Conservation (phyloP, 768 basidiomycete species). For the Suillus clintonianus region DNA sequence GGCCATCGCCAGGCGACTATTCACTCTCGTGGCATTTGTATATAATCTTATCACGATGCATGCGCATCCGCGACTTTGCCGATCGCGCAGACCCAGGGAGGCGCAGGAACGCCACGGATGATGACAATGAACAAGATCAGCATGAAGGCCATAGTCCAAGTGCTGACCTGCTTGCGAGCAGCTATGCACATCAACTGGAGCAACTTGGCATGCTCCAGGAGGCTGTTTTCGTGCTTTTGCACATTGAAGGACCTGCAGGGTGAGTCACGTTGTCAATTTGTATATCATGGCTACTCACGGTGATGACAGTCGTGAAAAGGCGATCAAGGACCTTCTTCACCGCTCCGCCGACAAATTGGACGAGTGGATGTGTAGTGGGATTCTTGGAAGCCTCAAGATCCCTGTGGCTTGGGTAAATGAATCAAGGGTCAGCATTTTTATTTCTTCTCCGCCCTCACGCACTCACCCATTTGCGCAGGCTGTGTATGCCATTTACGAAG, state of each 20-base stretch:
- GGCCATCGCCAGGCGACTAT: constrained; percentile 74
- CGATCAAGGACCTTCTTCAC: constrained; percentile 77
- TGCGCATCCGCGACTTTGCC: constrained; percentile 84
- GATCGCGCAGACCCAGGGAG: constrained; percentile 63
- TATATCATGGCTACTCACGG: constrained; percentile 9
- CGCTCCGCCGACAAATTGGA: constrained; percentile 68
- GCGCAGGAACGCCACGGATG: constrained; percentile 35
- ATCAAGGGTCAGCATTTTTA: constrained; percentile 65
- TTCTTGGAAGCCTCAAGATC: constrained; percentile 76
- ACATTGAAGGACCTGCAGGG: constrained; percentile 82
- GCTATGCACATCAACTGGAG: constrained; percentile 89
- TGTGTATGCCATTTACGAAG: constrained; percentile 58
- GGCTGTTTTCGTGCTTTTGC: constrained; percentile 86
- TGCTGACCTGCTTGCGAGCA: constrained; percentile 80
- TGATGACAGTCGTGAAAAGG: constrained; percentile 68
- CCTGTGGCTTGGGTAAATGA: constrained; percentile 89
- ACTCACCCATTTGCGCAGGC: constrained; percentile 47
- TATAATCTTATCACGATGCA: constrained; percentile 79
- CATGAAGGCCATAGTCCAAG: constrained; percentile 79
- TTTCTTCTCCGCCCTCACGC: neutral
- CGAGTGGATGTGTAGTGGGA: constrained; percentile 71
- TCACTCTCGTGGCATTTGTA: constrained; percentile 93
- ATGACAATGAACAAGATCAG: constrained; percentile 44
- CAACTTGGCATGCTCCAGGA: constrained; percentile 78
- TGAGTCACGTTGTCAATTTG: constrained; percentile 38